Conservation (phyloP, 805 yeast genomes). For the Yamadazyma endophytica region DNA sequence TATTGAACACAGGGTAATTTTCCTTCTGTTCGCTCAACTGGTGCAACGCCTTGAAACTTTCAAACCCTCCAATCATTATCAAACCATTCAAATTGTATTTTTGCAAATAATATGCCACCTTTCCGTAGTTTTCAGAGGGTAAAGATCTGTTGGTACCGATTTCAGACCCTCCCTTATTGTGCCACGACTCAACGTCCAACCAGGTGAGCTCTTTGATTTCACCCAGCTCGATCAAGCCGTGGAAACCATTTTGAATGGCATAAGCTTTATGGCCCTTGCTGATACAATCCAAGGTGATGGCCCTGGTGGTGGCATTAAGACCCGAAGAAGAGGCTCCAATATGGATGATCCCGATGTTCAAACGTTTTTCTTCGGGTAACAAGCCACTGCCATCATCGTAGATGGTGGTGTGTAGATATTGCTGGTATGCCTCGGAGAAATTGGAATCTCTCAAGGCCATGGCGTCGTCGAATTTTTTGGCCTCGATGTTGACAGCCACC, state of each 20-base stretch:
- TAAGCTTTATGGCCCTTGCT: constrained; percentile 70
- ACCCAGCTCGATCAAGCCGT: constrained; percentile 64
- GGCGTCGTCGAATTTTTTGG: constrained; percentile 65
- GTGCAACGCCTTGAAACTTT: constrained; percentile 68
- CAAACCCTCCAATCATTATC: constrained; percentile 77
- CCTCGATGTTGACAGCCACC: constrained; percentile 66
- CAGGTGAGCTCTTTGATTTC: constrained; percentile 56
- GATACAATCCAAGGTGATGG: constrained; percentile 70
- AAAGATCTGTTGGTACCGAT: constrained; percentile 74
- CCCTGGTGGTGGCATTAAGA: constrained; percentile 71
- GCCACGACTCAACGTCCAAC: constrained; percentile 73
- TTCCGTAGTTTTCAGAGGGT: constrained; percentile 66
- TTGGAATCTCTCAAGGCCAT: constrained; percentile 68
- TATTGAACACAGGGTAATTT: constrained; percentile 65
- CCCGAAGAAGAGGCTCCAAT: constrained; percentile 83
- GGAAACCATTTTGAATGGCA: constrained; percentile 72
- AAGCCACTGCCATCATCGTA: constrained; percentile 30
- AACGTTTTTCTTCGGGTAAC: constrained; percentile 49
- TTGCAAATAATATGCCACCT: constrained; percentile 68
- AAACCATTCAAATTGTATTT: constrained; percentile 67
- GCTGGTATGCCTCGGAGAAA: constrained; percentile 59
- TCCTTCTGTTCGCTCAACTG: constrained; percentile 58
- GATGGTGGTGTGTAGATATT: constrained; percentile 53
- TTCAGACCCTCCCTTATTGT: constrained; percentile 72
- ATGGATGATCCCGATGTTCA: constrained; percentile 66